Base-by-base conservation (phyloP, 1,284 basidiomycete species). In the Sporisorium reilianum region DNA sequence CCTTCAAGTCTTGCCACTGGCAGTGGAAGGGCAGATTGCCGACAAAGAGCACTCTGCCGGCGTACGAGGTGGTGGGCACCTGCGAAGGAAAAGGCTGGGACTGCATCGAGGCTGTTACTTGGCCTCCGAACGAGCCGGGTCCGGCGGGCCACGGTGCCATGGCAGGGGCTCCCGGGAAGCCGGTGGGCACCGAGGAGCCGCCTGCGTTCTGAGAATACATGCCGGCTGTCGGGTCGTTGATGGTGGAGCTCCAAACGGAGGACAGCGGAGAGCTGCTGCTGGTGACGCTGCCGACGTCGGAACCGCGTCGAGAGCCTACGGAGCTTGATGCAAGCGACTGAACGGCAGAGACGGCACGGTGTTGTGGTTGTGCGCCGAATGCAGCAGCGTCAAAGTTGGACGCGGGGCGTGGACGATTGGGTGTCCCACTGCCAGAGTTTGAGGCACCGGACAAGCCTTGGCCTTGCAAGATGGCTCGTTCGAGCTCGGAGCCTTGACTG, bases 1-100 rank as follows among this genome's bases (percentile, higher is more conserved):
- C 83, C 53, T 84, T 84, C 36, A 84, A 67, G 52, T 84, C 83
- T 63, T 84, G 83, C 83, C 83, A 84, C 53, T 83, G 83, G 57
- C 80, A 81, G 53, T 82, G 80, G 73, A 84, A 84, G 0, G 81
- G 81, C 36, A 84, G 51, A 30, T 84, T 84, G 42, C 83, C 83
- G 20, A 84, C 79, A 44, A 84, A 84, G 8, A 84, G 65, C 5
- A 82, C 80, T 5, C 83, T 79, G 12, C 83, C 83, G 2, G 80
- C 79, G 56, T 81, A 84, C 18, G 79, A 75, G 10, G 73, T 75
- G 48, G 67, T 75, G 1, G 73, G 67, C 61, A 67, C 58, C 32
- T 70, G 73, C 12, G 64, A 65, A 36, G 51, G 38, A 38, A 67
- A 71, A 2, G 73, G 73, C 42, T 75, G 73, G 22, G 67, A 70